Evolutionary conservation across 192 early-diverging fungal genomes (phyloP).

Genomic region (Rhizoclosmatium sp.): DNA sequence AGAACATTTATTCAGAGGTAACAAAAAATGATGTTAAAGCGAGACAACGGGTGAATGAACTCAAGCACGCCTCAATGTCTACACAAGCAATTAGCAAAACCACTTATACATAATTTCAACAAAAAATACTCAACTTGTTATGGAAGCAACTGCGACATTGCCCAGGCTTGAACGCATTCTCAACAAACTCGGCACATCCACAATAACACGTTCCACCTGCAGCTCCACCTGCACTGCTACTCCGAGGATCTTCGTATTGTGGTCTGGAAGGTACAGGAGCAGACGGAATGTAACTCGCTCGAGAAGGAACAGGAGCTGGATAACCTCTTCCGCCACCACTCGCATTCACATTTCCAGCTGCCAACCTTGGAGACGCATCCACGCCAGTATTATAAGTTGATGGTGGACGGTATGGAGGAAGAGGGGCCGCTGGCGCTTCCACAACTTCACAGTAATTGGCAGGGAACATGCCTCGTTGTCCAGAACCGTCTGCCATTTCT

Average conservation of each 20-base stretch:
- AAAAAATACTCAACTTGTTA: conserved; percentile 53
- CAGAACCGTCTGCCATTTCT: conserved; percentile 71
- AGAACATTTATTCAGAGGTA: neutral
- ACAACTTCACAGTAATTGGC: conserved; percentile 82
- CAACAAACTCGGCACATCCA: conserved; percentile 75
- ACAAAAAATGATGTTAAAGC: too few species aligned
- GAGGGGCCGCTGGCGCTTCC: conserved; percentile 2
- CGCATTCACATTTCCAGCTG: neutral
- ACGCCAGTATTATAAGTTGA: neutral
- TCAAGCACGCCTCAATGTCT: too few species aligned
- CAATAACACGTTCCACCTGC: conserved; percentile 62
- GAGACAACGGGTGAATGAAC: too few species aligned
- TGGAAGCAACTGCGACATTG: conserved; percentile 89
- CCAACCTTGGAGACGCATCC: conserved; percentile 2
- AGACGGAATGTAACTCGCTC: neutral
- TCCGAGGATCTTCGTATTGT: neutral
- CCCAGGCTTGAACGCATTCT: conserved; percentile 77
- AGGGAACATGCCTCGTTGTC: conserved; percentile 89
- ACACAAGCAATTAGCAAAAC: too few species aligned
- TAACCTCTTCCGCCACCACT: neutral
- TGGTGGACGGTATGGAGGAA: neutral
- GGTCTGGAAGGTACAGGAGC: conserved; percentile 12
- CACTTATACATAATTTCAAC: neutral
- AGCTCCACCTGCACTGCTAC: conserved; percentile 5
- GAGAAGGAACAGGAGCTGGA: conserved; percentile 18